phyloP scores from a whole-genome alignment of 2,329 filamentous ascomycete genomes.

The Fusarium citri region DNA sequence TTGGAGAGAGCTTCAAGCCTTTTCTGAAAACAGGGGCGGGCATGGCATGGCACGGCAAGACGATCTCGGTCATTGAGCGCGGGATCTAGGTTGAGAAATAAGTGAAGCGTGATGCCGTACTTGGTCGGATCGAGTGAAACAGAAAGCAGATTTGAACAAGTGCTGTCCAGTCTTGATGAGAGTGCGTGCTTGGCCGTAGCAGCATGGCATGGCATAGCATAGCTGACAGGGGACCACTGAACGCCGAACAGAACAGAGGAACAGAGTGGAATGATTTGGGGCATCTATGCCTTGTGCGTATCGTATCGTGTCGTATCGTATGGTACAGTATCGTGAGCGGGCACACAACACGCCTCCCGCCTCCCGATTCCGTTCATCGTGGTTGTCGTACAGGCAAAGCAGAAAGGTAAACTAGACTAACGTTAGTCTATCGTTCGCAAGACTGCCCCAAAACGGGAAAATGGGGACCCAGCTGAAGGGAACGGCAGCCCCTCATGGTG shows the following conservation, averaged over 20 bases:
- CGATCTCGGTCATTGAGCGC: slow-evolving; percentile 4
- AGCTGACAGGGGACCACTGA: background rate
- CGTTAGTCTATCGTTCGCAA: slow-evolving; percentile 47
- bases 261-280: slow-evolving; percentile 10
- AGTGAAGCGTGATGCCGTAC: slow-evolving; percentile 14
- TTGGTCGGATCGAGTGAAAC: slow-evolving; percentile 11
- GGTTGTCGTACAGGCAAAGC: slow-evolving; percentile 2
- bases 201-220: background rate
- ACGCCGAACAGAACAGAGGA: background rate
- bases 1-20: background rate
- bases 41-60: slow-evolving; percentile 13
- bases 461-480: slow-evolving; percentile 34
- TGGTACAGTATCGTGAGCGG: slow-evolving; percentile 15
- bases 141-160: background rate
- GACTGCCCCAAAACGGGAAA: slow-evolving; percentile 49
- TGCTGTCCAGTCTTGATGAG: background rate
- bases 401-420: slow-evolving; percentile 11
- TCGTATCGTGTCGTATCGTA: background rate
- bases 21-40: background rate
- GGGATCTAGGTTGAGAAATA: slow-evolving; percentile 26
- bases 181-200: background rate
- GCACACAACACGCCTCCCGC: slow-evolving; percentile 3
- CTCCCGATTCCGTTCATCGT: slow-evolving; percentile 6
- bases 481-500: slow-evolving; percentile 39
- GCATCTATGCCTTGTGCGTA: background rate